Conservation (phyloP, 2,329 filamentous ascomycete species). For the Scedosporium boydii region DNA sequence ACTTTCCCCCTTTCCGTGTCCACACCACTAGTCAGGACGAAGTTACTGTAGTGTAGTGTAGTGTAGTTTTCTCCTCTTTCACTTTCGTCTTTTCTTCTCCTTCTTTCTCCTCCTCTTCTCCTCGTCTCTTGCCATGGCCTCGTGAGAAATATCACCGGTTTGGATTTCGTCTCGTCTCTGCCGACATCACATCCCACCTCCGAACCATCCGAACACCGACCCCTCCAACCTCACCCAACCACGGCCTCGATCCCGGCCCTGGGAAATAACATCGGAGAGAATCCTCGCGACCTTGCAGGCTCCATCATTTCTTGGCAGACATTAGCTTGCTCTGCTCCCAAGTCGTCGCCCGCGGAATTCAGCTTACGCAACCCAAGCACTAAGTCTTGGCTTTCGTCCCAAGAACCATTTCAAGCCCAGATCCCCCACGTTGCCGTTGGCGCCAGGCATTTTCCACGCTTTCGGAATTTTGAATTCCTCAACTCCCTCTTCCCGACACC, state of each 20-base stretch:
- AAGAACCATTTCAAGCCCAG: neutral
- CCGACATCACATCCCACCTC: neutral
- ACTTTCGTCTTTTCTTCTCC: neutral
- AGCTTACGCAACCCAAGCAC: neutral
- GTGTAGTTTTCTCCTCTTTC: too few species aligned
- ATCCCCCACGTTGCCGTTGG: too few species aligned
- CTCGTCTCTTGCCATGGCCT: neutral
- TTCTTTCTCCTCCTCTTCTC: neutral
- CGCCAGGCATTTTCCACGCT: too few species aligned
- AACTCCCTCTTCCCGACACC: too few species aligned
- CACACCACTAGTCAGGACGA: neutral
- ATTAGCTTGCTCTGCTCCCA: slow-evolving; percentile 1
- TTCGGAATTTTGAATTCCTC: too few species aligned
- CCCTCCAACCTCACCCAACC: neutral
- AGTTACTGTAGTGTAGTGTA: neutral
- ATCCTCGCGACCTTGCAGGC: too few species aligned
- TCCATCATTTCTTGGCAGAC: neutral
- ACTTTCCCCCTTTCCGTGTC: too few species aligned
- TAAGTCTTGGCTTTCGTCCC: neutral
- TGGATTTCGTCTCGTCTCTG: neutral
- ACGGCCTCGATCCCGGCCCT: neutral
- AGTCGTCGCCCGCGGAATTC: neutral
- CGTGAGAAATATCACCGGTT: neutral
- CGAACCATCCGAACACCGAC: neutral
- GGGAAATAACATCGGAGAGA: neutral